phyloP scores from a whole-genome alignment of 75 land plant genomes.

The Picea sitchensis region DNA sequence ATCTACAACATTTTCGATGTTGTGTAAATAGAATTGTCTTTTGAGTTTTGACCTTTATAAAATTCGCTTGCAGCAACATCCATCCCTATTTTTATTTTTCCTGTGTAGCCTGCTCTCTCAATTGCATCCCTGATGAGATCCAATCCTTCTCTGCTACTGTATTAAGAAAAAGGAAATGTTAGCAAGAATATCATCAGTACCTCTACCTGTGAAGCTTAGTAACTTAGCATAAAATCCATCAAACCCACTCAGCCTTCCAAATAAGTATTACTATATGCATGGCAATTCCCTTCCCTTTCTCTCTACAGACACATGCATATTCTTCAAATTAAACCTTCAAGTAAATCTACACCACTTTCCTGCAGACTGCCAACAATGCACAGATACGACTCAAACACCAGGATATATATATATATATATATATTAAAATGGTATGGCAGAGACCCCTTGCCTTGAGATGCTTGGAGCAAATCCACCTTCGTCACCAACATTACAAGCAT shows the following conservation, averaged over 20 bases:
- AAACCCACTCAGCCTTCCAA: not conserved
- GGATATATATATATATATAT: not conserved
- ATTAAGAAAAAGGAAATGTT: slow-evolving; percentile 8
- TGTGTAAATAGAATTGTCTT: not conserved
- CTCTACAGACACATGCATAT: not conserved
- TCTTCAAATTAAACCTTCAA: not conserved
- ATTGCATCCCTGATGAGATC: slow-evolving; percentile 94
- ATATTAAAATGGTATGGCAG: not conserved
- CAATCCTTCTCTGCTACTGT: slow-evolving; percentile 83
- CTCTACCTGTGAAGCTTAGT: not conserved
- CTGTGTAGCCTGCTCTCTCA: slow-evolving; percentile 81
- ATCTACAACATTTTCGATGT: not conserved
- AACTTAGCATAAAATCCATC: not conserved
- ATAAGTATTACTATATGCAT: slow-evolving; percentile 5
- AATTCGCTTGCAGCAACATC: slow-evolving; percentile 97
- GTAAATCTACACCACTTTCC: not conserved
- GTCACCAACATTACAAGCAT: slow-evolving; percentile 97
- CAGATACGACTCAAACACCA: not conserved
- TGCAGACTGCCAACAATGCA: not conserved
- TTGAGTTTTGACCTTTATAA: slow-evolving; percentile 65
- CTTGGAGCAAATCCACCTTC: slow-evolving; percentile 97
- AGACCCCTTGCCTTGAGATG: slow-evolving; percentile 71
- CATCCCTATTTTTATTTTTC: slow-evolving; percentile 86
- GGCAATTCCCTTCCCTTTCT: not conserved
- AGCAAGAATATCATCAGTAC: not conserved